These are phyloP conservation scores for Pyrus bretschneideri DNA, from an alignment of 306 rosid species.

Conservation along the genomic window DNA sequence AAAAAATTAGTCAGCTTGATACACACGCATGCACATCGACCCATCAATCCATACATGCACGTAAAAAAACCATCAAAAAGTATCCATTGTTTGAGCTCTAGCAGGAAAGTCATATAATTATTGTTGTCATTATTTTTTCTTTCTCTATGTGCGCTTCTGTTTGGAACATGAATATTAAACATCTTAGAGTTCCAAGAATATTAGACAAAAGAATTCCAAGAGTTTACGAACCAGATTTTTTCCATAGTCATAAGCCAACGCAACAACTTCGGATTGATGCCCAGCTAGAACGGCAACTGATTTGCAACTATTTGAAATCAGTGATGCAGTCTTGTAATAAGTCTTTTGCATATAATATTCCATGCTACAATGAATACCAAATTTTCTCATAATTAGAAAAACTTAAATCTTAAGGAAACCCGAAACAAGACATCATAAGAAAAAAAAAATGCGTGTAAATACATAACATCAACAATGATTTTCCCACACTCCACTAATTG, in stretches of 20 bases:
- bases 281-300: conserved; percentile 94
- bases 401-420: not conserved
- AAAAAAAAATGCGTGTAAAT: not conserved
- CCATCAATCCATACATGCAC: not conserved
- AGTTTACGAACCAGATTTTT: conserved; percentile 82
- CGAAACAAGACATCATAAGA: not conserved
- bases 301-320: conserved; percentile 95
- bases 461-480: not conserved
- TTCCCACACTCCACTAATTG: not conserved
- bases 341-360: conserved; percentile 88
- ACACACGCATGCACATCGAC: not conserved
- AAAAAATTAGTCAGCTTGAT: conserved; percentile 5
- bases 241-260: conserved; percentile 81
- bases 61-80: not conserved
- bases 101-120: not conserved
- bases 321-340: conserved; percentile 88
- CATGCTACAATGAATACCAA: conserved; percentile 57
- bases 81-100: not conserved
- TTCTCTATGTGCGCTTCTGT: not conserved
- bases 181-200: not conserved
- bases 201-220: conserved; percentile 4
- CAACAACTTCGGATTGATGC: conserved; percentile 82
- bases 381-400: not conserved
- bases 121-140: not conserved
- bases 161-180: not conserved